Evolutionary conservation across 345 rosid species (phyloP).

Genomic region (Populus tremula): DNA sequence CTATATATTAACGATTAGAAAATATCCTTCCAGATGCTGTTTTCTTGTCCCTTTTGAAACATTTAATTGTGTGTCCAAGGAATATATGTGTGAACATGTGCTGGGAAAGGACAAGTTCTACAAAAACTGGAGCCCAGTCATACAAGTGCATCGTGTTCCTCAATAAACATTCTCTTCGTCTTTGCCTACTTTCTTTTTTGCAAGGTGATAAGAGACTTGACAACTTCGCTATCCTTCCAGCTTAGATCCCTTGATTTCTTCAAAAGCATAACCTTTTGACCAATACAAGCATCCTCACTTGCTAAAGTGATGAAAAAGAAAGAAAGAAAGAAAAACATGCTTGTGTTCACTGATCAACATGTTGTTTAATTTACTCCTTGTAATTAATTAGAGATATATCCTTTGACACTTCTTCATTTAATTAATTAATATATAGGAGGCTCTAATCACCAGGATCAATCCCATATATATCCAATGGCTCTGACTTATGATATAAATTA

Average conservation of each 20-base stretch:
- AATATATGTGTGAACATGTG: background rate
- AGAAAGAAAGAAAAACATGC: background rate
- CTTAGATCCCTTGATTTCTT: constrained; percentile 31
- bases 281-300: constrained; percentile 15
- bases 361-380: too few species aligned
- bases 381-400: too few species aligned
- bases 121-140: background rate
- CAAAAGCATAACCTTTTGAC: constrained; percentile 37
- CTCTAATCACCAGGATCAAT: too few species aligned
- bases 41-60: background rate
- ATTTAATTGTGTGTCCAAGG: background rate
- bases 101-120: background rate
- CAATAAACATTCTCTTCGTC: constrained; percentile 18
- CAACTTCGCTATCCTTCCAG: constrained; percentile 25
- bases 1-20: too few species aligned
- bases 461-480: too few species aligned
- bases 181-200: constrained; percentile 15
- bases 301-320: background rate
- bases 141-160: background rate
- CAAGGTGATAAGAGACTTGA: constrained; percentile 13
- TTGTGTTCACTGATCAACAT: background rate
- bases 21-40: too few species aligned
- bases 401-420: too few species aligned
- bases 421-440: too few species aligned
- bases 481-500: too few species aligned